Percentiles rank a stretch among this genome's conserved stretches.
Evolutionary conservation across 1,284 basidiomycete species (phyloP).

Genomic region (Irpex lacteus): DNA sequence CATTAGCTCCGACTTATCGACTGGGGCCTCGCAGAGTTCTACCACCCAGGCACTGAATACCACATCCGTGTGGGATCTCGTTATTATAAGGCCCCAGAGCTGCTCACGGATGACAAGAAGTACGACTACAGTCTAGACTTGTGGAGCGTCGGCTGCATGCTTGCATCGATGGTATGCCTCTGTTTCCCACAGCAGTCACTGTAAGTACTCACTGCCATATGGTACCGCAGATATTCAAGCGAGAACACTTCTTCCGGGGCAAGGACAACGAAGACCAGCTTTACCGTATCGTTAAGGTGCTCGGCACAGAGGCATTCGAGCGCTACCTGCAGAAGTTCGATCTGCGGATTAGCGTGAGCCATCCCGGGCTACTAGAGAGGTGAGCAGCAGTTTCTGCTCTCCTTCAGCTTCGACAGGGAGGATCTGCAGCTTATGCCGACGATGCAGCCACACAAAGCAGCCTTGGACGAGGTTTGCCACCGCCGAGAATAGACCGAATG

Average conservation of each 20-base stretch:
- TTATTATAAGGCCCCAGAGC: constrained; percentile 88
- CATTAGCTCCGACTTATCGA: constrained; percentile 78
- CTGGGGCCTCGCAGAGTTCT: constrained; percentile 93
- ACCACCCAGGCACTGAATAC: constrained; percentile 84
- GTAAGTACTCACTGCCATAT: background rate
- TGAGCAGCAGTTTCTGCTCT: constrained; percentile 25
- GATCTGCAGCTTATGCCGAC: background rate
- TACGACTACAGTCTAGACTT: constrained; percentile 87
- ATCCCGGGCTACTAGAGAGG: constrained; percentile 64
- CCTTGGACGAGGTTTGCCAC: constrained; percentile 74
- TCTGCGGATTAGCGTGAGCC: constrained; percentile 73
- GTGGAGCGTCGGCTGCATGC: constrained; percentile 90
- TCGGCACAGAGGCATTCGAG: constrained; percentile 84
- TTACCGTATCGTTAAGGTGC: constrained; percentile 83
- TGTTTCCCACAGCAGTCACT: background rate
- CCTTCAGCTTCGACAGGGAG: background rate
- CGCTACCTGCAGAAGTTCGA: constrained; percentile 69
- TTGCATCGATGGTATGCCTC: constrained; percentile 73
- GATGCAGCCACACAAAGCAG: constrained; percentile 63
- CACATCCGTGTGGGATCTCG: constrained; percentile 89
- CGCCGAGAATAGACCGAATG: constrained; percentile 71
- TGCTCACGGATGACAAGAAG: constrained; percentile 84
- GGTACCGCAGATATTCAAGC: constrained; percentile 69
- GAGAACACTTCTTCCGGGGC: constrained; percentile 90
- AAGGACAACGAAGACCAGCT: constrained; percentile 90